A percentile compares a stretch with the other conserved stretches of the same genome.
Conservation (phyloP, 768 basidiomycete genomes). For the Boletellus ananas region DNA sequence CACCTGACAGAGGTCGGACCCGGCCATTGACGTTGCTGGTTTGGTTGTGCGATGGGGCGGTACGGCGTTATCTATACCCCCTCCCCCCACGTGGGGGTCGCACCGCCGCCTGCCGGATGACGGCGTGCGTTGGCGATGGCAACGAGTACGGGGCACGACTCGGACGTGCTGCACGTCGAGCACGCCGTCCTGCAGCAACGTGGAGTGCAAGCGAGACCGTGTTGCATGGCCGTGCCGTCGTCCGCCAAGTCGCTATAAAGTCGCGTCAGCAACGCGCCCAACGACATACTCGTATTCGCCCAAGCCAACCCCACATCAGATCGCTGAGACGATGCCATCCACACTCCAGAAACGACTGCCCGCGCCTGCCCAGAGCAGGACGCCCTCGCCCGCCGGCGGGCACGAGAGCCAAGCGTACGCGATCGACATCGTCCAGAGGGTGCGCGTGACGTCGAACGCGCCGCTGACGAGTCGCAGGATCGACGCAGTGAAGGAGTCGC, state of each 20-base stretch:
- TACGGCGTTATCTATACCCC: conserved; percentile 22
- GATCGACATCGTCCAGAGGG: conserved; percentile 30
- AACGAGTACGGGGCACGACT: conserved; percentile 13
- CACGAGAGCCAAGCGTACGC: conserved; percentile 18
- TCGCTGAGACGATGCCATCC: conserved; percentile 11
- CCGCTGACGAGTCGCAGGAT: conserved; percentile 25
- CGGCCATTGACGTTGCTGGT: conserved; percentile 9
- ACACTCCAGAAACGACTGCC: conserved; percentile 19
- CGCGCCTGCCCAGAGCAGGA: conserved; percentile 4
- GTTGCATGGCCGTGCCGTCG: conserved; percentile 15
- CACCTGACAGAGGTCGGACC: conserved; percentile 28
- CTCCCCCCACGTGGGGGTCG: conserved; percentile 22
- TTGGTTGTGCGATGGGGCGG: conserved; percentile 1
- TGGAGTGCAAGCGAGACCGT: conserved; percentile 16
- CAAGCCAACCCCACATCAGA: background rate
- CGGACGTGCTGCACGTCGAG: conserved; percentile 17
- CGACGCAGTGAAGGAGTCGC: conserved; percentile 29
- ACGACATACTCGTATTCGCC: too few relatives aligned
- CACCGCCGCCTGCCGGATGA: conserved; percentile 13
- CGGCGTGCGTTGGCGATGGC: background rate
- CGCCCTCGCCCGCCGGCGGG: background rate
- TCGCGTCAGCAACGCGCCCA: conserved; percentile 1
- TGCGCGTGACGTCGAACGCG: conserved; percentile 27
- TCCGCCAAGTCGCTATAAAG: conserved; percentile 20
- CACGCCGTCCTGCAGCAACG: conserved; percentile 14